Evolutionary conservation across 768 basidiomycete genomes (phyloP), one percentile per base, ranked within the genome.

Genomic region (Scleroderma citrinum): DNA sequence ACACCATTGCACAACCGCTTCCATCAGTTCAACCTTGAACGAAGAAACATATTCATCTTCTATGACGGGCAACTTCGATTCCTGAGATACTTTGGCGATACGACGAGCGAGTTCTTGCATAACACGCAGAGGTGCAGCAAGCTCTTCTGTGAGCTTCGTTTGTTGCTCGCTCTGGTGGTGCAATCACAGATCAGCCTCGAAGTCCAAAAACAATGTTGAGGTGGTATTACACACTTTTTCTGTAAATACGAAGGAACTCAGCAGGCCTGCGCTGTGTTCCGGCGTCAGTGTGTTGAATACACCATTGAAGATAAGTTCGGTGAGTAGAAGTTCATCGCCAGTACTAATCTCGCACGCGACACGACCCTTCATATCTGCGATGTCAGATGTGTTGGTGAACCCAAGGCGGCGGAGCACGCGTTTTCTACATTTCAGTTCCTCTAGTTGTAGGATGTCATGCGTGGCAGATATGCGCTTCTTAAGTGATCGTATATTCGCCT

Each of bases 21-120:
- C 96, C 93, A 98, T 99, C 44, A 99, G 81, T 61, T 97, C 95
- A 17, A 96, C 91, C 69, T 97, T 98, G 82, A 99, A 99, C 11
- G 88, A 92, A 46, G 84, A 76, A 2, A 99, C 91, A 65, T 99
- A 99, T 54, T 95, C 92, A 50, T 96, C 87, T 66, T 98, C 95
- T 47, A 88, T 83, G 40, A 98, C 66, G 1, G 85, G 69, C 3
- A 99, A 74, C 65, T 97, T 96, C 19, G 86, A 90, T 68, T 99
- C 96, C 56, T 87, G 87, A 4, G 92, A 92, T 5, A 98, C 90
- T 62, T 90, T 94, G n/a, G 96, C 96, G 60, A 99, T 99, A 47
- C 92, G 81, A 30, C 92, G 73, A 0, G 96, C 95, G 35, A 89
- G 81, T 65, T 99, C 96, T 69, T 98, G 95, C 86, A 98, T 92